phyloP scores from a whole-genome alignment of 345 rosid genomes.

The Reutealis trisperma region DNA sequence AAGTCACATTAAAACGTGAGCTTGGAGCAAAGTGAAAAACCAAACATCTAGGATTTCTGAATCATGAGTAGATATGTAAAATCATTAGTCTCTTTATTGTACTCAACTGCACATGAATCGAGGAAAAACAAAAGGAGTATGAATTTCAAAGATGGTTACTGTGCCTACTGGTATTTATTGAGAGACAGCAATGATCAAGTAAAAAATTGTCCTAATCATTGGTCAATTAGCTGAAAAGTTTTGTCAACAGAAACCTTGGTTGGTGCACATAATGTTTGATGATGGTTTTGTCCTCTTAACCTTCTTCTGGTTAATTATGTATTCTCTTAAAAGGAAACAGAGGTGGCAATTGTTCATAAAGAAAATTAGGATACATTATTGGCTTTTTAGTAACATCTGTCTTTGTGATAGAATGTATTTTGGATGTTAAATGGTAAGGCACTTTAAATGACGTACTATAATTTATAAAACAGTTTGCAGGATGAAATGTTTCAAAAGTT shows the following conservation, averaged over 20 bases:
- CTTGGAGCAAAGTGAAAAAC: not conserved
- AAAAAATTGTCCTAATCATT: not conserved
- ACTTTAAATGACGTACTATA: slow-evolving; percentile 10
- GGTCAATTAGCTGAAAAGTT: not conserved
- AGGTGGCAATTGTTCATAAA: not conserved
- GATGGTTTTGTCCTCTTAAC: not conserved
- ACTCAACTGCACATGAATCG: not conserved
- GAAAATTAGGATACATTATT: not conserved
- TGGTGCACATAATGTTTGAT: not conserved
- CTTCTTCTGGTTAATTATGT: not conserved
- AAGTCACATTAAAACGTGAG: not conserved
- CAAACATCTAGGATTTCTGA: not conserved
- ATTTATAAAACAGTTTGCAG: slow-evolving; percentile 66
- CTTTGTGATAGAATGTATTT: not conserved
- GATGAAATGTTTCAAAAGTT: slow-evolving; percentile 98
- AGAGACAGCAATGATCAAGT: not conserved
- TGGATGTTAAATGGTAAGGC: not conserved
- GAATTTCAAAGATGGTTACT: not conserved
- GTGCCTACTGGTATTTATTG: not conserved
- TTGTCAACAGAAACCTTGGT: not conserved
- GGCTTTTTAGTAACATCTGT: not conserved
- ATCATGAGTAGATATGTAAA: slow-evolving; percentile 1
- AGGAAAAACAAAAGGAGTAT: not conserved
- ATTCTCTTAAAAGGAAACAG: not conserved
- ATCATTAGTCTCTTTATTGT: not conserved